Base-by-base conservation (phyloP, 2,329 filamentous ascomycete genomes). In the Aplosporella prunicola region DNA sequence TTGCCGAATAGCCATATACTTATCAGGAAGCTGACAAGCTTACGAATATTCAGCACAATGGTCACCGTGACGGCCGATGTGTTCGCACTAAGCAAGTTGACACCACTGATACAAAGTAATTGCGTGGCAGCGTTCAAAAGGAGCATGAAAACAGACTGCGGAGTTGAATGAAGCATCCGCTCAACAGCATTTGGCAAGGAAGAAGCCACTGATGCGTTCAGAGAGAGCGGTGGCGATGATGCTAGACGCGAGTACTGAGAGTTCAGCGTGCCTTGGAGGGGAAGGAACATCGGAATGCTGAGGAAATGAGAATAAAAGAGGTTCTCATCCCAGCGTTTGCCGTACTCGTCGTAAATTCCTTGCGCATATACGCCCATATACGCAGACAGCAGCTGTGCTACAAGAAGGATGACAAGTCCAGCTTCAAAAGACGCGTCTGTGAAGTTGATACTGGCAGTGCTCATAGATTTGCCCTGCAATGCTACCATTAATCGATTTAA, bases 1-100 rank as follows among this genome's bases (percentile, higher is more conserved):
- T 98, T 95, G 5, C 89, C 91, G 62, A 98, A 98, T 2, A 98
- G 61, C 74, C 87, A 89, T 42, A 96, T 93, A 50, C 88, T 95
- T 41, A 96, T 60, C 44, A 96, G 66, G 43, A 96, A 72, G 51
- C 88, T 95, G 39, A 94, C 81, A 14, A 98, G 68, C 62, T 98
- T 98, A 49, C 91, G 76, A 43, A 98, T 83, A 57, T 96, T 98
- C 43, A 98, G 69, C 32, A 96, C 87, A 50, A 98, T 93, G 1
- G 89, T 95, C 16, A 98, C 91, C 0, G 91, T 96, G 39, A 98
- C 71, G 0, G 91, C 93, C 3, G 88, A 89, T 3, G 85, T 85
- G 38, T 80, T 81, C 1, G 89, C 84, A 2, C 85, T 88, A 4
- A 98, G 70, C n/a, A 94, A 72, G 49, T 96, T 96, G 40, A 98